Percentiles rank a stretch among this genome's conserved stretches.
Conservation (phyloP, 768 basidiomycete genomes). For the Agaricus blazei region DNA sequence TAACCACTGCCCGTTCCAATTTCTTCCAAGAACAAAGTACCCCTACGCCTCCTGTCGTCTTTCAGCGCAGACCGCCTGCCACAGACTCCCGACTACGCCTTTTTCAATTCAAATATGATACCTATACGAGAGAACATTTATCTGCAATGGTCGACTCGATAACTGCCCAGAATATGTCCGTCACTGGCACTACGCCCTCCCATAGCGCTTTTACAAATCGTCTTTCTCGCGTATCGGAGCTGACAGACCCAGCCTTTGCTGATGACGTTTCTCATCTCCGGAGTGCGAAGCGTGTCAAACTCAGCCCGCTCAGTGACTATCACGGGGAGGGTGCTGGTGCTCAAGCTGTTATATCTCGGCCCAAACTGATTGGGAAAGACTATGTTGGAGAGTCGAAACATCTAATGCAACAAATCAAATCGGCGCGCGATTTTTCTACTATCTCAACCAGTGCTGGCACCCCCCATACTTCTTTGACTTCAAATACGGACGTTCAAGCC, state of each 20-base stretch:
- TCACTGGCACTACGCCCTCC: constrained; percentile 41
- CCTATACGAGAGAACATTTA: constrained; percentile 90
- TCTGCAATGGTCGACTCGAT: constrained; percentile 94
- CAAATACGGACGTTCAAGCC: constrained; percentile 8
- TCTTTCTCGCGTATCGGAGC: constrained; percentile 45
- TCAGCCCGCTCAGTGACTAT: constrained; percentile 63
- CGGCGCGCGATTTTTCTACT: constrained; percentile 73
- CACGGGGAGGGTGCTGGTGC: constrained; percentile 47
- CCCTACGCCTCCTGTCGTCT: constrained; percentile 34
- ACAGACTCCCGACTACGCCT: constrained; percentile 78
- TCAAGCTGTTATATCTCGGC: constrained; percentile 43
- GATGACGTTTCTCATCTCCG: constrained; percentile 51
- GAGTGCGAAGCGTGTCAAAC: constrained; percentile 75
- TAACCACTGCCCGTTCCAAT: constrained; percentile 22
- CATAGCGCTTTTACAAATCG: constrained; percentile 40
- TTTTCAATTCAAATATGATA: constrained; percentile 95
- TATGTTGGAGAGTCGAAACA: constrained; percentile 75
- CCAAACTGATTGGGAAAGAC: constrained; percentile 47
- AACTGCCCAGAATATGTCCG: constrained; percentile 72
- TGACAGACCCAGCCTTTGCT: constrained; percentile 24
- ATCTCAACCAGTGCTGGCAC: constrained; percentile 55
- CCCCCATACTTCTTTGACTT: constrained; percentile 22
- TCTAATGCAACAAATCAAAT: constrained; percentile 77
- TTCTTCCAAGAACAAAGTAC: constrained; percentile 62
- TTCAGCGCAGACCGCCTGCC: constrained; percentile 26